Conservation (phyloP, 2,329 filamentous ascomycete genomes). For the Apiospora sp. region DNA sequence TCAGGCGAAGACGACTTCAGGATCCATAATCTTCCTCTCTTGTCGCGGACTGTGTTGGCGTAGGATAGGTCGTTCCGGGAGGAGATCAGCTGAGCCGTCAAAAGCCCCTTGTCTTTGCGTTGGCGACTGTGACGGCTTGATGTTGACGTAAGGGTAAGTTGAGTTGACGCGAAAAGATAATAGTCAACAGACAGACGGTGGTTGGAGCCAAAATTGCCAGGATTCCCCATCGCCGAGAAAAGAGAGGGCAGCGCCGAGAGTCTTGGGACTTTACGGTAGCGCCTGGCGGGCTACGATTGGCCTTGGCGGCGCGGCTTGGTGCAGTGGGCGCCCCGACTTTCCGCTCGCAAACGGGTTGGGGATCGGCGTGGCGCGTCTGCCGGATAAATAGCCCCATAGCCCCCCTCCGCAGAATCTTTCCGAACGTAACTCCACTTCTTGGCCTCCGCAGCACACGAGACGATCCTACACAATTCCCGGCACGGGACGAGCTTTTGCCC, state of each 20-base stretch:
- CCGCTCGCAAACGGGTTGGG: neutral
- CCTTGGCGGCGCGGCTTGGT: neutral
- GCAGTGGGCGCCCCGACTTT: neutral
- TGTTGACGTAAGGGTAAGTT: neutral
- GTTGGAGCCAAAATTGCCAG: neutral
- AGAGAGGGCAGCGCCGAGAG: neutral
- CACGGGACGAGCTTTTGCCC: constrained; percentile 11
- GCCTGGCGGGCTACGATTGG: constrained; percentile 5
- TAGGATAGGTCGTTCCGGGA: neutral
- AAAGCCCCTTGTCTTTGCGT: no score
- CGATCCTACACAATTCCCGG: neutral
- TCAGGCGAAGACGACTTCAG: neutral
- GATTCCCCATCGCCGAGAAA: neutral
- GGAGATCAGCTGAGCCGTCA: neutral
- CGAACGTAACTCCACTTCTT: neutral
- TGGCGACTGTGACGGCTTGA: neutral
- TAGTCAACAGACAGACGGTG: neutral
- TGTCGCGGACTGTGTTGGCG: neutral
- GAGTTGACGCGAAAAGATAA: neutral
- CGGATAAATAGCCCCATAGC: neutral
- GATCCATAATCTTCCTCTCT: constrained; percentile 21
- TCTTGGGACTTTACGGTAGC: constrained; percentile 23
- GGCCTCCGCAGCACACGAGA: neutral
- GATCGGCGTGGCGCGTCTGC: constrained; percentile 11
- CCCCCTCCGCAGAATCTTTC: neutral